Evolutionary conservation across 495 filamentous ascomycete species (phyloP).

Genomic region (Mycothermus thermophilus): DNA sequence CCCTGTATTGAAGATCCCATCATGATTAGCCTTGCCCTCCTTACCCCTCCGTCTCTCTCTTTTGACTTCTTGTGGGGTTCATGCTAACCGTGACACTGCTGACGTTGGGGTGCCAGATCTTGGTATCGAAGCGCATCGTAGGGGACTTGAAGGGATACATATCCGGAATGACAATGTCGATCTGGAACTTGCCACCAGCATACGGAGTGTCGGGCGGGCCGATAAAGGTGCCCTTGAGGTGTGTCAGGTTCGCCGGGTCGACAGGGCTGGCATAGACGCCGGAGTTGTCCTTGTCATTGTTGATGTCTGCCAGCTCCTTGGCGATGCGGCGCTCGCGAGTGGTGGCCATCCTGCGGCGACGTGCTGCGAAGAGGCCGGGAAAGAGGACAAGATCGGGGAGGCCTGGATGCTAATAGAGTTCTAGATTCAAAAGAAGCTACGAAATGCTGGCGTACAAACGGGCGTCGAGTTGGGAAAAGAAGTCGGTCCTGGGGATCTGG

Average conservation of each 20-base stretch:
- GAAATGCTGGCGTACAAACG: too few relatives aligned
- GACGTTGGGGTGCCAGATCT: slow-evolving; percentile 96
- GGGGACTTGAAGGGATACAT: slow-evolving; percentile 94
- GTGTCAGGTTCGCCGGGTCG: slow-evolving; percentile 57
- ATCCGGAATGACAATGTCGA: slow-evolving; percentile 75
- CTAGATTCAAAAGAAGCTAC: too few relatives aligned
- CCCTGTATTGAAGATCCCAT: too few relatives aligned
- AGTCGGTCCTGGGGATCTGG: too few relatives aligned
- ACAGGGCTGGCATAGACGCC: slow-evolving; percentile 56
- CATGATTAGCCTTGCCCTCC: too few relatives aligned
- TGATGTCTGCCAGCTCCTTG: slow-evolving; percentile 85
- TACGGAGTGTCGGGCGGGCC: slow-evolving; percentile 92
- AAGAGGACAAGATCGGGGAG: too few relatives aligned
- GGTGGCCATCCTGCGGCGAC: slow-evolving; percentile 45
- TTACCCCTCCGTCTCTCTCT: too few relatives aligned
- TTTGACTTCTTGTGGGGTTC: background rate
- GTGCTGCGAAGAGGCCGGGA: background rate
- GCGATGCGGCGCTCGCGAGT: slow-evolving; percentile 71
- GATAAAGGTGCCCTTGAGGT: slow-evolving; percentile 68
- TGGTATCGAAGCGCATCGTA: slow-evolving; percentile 84
- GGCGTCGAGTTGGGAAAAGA: too few relatives aligned
- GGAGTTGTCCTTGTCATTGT: slow-evolving; percentile 52
- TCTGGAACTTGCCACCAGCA: slow-evolving; percentile 67
- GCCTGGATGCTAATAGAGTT: too few relatives aligned
- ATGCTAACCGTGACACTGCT: slow-evolving; percentile 77